These are phyloP conservation scores for Sphagnum contortum DNA, from an alignment of 225 moss, liverwort and hornwort genomes.

Conservation along the genomic window DNA sequence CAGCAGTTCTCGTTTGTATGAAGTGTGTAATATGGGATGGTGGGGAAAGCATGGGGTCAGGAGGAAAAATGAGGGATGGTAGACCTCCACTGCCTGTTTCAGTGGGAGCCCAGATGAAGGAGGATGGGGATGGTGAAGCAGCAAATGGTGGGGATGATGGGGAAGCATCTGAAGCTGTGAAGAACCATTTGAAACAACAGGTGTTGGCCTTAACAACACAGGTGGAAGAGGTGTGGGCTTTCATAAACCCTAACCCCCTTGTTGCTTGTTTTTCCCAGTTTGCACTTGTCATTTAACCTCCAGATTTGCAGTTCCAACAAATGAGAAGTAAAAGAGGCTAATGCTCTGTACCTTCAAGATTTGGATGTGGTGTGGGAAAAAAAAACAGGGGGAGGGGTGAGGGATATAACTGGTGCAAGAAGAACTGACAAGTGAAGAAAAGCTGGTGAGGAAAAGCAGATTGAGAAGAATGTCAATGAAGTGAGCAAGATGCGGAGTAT, in stretches of 20 bases:
- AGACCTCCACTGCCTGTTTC: slow-evolving; percentile 28
- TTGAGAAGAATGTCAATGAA: slow-evolving; percentile 54
- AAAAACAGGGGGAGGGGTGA: too few relatives aligned
- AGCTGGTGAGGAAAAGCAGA: slow-evolving; percentile 20
- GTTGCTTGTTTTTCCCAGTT: background rate
- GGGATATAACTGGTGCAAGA: too few relatives aligned
- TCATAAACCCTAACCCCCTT: background rate
- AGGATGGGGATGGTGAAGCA: slow-evolving; percentile 25
- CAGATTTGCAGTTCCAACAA: too few relatives aligned
- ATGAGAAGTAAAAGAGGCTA: too few relatives aligned
- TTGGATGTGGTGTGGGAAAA: too few relatives aligned
- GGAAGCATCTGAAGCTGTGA: slow-evolving; percentile 31
- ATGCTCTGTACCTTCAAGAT: too few relatives aligned
- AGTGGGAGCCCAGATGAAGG: slow-evolving; percentile 22
- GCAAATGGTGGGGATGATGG: slow-evolving; percentile 33
- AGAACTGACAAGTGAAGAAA: too few relatives aligned
- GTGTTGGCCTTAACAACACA: slow-evolving; percentile 39
- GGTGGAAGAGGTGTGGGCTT: slow-evolving; percentile 47
- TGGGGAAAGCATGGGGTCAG: background rate
- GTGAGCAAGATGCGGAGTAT: slow-evolving; percentile 34
- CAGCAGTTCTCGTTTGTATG: too few relatives aligned
- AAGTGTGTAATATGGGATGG: too few relatives aligned
- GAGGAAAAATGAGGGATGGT: slow-evolving; percentile 33
- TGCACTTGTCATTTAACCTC: background rate
- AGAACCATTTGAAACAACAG: slow-evolving; percentile 37